Conservation (phyloP, 2,329 filamentous ascomycete genomes). For the Colletotrichum spaethianum region DNA sequence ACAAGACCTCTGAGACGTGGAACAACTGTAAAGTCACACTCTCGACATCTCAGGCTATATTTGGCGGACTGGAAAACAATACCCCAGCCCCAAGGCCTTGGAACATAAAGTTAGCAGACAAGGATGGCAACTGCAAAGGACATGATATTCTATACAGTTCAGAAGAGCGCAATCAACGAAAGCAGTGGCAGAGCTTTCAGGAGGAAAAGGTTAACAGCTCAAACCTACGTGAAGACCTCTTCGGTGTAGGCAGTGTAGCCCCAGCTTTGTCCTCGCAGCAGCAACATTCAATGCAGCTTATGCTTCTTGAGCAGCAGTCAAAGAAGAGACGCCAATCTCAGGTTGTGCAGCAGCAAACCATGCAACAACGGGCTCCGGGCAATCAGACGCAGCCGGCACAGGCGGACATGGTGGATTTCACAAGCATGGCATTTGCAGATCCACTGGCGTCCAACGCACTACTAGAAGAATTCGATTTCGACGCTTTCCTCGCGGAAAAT, state of each 20-base stretch:
- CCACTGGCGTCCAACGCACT: too few relatives aligned
- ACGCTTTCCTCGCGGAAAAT: too few relatives aligned
- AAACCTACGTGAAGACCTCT: conserved; percentile 44
- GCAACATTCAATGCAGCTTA: not conserved
- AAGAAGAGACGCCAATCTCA: not conserved
- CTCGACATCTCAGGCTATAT: conserved; percentile 74
- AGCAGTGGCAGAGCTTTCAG: conserved; percentile 49
- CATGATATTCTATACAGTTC: conserved; percentile 54
- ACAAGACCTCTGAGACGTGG: conserved; percentile 76
- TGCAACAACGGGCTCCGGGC: too few relatives aligned
- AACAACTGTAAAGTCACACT: conserved; percentile 71
- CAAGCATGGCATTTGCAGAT: too few relatives aligned
- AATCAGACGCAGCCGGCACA: too few relatives aligned
- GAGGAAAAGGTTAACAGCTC: conserved; percentile 44
- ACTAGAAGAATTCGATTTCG: too few relatives aligned
- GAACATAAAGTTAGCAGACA: conserved; percentile 65
- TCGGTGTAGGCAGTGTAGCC: conserved; percentile 2
- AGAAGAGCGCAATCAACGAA: conserved; percentile 55
- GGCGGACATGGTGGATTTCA: too few relatives aligned
- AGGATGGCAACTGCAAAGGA: conserved; percentile 30
- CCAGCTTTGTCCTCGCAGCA: too few relatives aligned
- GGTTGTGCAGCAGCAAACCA: too few relatives aligned
- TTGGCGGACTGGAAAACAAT: conserved; percentile 67
- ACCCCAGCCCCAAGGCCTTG: conserved; percentile 70
- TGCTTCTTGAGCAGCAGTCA: conserved; percentile 5